These are phyloP conservation scores for Umbelopsis sp. DNA, from an alignment of 371 early-diverging fungal genomes.

Conservation along the genomic window DNA sequence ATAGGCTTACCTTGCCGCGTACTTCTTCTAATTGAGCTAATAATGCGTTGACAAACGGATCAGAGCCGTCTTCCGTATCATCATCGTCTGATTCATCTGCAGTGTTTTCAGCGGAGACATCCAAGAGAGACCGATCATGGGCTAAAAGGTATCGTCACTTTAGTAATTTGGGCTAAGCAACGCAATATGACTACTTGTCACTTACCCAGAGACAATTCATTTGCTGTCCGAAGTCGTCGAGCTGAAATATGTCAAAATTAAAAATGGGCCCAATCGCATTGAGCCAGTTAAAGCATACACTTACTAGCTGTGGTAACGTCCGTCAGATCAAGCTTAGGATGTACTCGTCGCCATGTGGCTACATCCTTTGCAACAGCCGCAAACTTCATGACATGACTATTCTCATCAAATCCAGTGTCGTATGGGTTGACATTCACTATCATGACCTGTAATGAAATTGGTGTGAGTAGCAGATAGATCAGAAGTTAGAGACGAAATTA, in stretches of 20 bases:
- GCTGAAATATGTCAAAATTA: background rate
- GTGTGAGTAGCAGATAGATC: background rate
- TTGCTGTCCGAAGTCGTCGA: background rate
- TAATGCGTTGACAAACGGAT: slow-evolving; percentile 51
- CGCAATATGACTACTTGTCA: background rate
- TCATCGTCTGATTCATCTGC: slow-evolving; percentile 38
- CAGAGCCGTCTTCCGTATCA: slow-evolving; percentile 42
- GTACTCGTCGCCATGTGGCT: slow-evolving; percentile 49
- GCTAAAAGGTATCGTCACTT: background rate
- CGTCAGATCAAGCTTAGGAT: slow-evolving; percentile 45
- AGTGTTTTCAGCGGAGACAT: slow-evolving; percentile 16
- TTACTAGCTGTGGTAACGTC: slow-evolving; percentile 33
- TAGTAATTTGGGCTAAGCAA: background rate
- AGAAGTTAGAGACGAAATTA: background rate
- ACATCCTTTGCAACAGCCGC: slow-evolving; percentile 70
- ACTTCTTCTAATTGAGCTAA: slow-evolving; percentile 50
- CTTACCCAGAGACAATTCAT: background rate
- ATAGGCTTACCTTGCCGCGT: slow-evolving; percentile 43
- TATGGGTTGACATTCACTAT: slow-evolving; percentile 74
- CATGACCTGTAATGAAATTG: slow-evolving; percentile 41
- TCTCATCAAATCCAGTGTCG: slow-evolving; percentile 67
- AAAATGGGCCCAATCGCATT: background rate
- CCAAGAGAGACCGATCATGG: background rate
- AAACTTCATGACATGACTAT: slow-evolving; percentile 69
- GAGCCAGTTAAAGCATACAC: background rate